These are phyloP conservation scores for Salvia rosmarinus DNA, from an alignment of 257 asterid species.

Conservation along the genomic window DNA sequence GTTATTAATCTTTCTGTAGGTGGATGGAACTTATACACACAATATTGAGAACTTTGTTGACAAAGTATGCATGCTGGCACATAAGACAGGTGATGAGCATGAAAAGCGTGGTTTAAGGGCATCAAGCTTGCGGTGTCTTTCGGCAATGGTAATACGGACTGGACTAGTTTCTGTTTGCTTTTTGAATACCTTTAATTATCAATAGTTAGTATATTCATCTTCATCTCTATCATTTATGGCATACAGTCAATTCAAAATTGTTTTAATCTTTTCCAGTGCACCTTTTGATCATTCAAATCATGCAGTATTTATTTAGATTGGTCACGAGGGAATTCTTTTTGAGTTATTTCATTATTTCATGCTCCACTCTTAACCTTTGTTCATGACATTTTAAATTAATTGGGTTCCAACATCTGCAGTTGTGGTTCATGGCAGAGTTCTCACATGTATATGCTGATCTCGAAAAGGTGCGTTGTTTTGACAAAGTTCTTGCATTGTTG, in stretches of 20 bases:
- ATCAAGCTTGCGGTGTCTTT: constrained; percentile 87
- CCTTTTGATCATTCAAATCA: neutral
- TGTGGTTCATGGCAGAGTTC: constrained; percentile 93
- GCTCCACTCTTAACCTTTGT: neutral
- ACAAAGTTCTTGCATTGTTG: constrained; percentile 1
- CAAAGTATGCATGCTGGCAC: constrained; percentile 71
- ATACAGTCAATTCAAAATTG: neutral
- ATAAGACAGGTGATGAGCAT: constrained; percentile 59
- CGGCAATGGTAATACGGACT: constrained; percentile 77
- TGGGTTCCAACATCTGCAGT: constrained; percentile 54
- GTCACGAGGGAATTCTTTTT: neutral
- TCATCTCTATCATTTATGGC: neutral
- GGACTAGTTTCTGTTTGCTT: neutral
- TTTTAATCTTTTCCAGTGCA: neutral
- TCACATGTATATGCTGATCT: constrained; percentile 76
- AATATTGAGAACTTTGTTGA: constrained; percentile 72
- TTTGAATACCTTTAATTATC: neutral
- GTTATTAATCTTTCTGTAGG: constrained; percentile 48
- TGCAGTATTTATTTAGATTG: neutral
- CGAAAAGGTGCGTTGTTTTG: constrained; percentile 67
- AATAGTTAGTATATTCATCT: neutral
- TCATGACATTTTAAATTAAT: neutral
- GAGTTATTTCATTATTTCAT: neutral
- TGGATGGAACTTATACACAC: constrained; percentile 76
- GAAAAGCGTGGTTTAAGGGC: constrained; percentile 69